These are phyloP conservation scores for Penicillium silybi DNA, from an alignment of 495 filamentous ascomycete species.

Conservation along the genomic window DNA sequence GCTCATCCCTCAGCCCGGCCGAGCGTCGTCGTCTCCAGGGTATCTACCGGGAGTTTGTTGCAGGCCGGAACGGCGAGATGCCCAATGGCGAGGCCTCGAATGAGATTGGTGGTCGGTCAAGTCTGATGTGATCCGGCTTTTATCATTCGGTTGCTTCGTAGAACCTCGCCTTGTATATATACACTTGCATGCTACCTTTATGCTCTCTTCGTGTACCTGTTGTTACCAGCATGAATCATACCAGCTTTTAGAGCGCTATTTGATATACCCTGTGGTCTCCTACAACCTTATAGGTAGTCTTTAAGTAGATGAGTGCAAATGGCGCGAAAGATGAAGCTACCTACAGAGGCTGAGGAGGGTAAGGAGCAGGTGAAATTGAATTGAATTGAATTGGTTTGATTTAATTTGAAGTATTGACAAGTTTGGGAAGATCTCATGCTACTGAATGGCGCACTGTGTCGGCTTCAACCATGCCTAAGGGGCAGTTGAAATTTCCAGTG, in stretches of 20 bases:
- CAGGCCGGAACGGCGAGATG: slow-evolving; percentile 90
- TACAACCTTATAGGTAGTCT: not conserved
- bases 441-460: no score
- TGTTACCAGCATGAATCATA: not conserved
- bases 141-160: not conserved
- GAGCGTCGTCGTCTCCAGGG: slow-evolving; percentile 69
- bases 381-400: no score
- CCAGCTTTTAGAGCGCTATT: not conserved
- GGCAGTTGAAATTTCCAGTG: no score
- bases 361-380: no score
- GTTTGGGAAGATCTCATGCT: no score
- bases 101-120: slow-evolving; percentile 89
- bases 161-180: slow-evolving; percentile 21
- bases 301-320: not conserved
- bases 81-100: slow-evolving; percentile 81
- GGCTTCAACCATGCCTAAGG: no score
- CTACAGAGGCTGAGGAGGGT: no score
- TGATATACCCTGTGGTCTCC: no score
- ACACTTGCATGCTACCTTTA: slow-evolving; percentile 2
- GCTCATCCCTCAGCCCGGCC: slow-evolving; percentile 72
- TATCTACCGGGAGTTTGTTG: slow-evolving; percentile 91
- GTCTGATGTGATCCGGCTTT: slow-evolving; percentile 67
- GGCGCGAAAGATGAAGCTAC: no score
- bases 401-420: no score
- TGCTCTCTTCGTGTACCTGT: slow-evolving; percentile 5